phyloP scores from a whole-genome alignment of 345 rosid species.

The Lepidium didymum region DNA sequence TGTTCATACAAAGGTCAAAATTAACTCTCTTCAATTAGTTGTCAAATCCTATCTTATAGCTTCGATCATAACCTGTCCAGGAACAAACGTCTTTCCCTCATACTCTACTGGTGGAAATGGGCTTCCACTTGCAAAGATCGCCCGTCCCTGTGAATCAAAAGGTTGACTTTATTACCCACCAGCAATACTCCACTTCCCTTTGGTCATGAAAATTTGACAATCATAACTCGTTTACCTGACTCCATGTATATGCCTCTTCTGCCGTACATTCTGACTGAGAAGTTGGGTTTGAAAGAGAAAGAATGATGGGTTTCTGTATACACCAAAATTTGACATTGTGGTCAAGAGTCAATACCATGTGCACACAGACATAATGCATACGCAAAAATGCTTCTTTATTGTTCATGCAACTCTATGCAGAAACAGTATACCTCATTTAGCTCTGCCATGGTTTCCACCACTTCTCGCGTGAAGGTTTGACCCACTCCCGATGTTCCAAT shows the following conservation, averaged over 20 bases:
- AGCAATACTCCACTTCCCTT: neutral
- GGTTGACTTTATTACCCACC: neutral
- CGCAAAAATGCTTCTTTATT: neutral
- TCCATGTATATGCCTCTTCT: slow-evolving; percentile 90
- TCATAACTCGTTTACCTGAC: slow-evolving; percentile 42
- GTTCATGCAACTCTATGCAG: neutral
- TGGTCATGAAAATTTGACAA: neutral
- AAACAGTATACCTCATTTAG: slow-evolving; percentile 56
- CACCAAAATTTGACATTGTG: neutral
- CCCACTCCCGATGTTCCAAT: slow-evolving; percentile 97
- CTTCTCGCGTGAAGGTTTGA: slow-evolving; percentile 78
- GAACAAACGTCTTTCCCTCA: slow-evolving; percentile 51
- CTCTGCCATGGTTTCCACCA: slow-evolving; percentile 78
- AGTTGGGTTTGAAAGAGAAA: slow-evolving; percentile 93
- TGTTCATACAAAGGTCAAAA: slow-evolving; percentile 24
- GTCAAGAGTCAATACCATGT: slow-evolving; percentile 7
- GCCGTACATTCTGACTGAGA: slow-evolving; percentile 98
- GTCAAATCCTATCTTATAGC: neutral
- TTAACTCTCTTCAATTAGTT: slow-evolving; percentile 8
- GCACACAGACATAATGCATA: slow-evolving; percentile 1
- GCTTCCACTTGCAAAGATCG: slow-evolving; percentile 92
- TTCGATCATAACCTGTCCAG: slow-evolving; percentile 66
- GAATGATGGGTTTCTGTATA: slow-evolving; percentile 79
- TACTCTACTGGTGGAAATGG: slow-evolving; percentile 77
- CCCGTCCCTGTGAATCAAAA: slow-evolving; percentile 59